phyloP scores from a whole-genome alignment of 2,329 filamentous ascomycete species.

The Neopestalotiopsis rosae region DNA sequence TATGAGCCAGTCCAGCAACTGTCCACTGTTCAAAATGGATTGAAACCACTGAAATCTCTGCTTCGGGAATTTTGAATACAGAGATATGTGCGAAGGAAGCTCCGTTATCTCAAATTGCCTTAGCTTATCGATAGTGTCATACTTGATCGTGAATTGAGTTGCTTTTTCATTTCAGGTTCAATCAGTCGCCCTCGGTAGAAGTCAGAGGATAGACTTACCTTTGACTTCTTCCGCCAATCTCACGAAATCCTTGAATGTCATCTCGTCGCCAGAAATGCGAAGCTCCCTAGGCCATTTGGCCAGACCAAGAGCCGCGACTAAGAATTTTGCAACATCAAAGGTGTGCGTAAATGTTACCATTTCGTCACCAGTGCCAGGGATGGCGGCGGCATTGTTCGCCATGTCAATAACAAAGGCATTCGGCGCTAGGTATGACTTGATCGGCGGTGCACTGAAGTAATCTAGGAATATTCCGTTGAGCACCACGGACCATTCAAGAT shows the following conservation, averaged over 20 bases:
- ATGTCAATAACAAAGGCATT: not conserved
- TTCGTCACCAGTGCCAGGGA: not conserved
- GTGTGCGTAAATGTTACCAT: not conserved
- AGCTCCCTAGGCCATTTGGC: not conserved
- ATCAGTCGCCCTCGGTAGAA: not conserved
- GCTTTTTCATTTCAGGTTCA: not conserved
- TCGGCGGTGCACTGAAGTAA: not conserved
- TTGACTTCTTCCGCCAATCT: not conserved
- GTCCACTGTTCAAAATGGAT: conserved; percentile 3
- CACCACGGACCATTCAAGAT: not conserved
- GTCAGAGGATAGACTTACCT: not conserved
- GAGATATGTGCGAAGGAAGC: not conserved
- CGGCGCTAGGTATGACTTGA: not conserved
- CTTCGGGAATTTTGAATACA: not conserved
- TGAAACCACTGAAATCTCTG: conserved; percentile 4
- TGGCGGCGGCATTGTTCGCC: not conserved
- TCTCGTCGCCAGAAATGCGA: not conserved
- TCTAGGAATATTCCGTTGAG: not conserved
- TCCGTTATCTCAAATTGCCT: not conserved
- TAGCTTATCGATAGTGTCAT: not conserved
- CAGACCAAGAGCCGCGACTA: not conserved
- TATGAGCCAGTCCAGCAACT: not conserved
- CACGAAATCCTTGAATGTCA: not conserved
- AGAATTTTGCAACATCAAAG: not conserved
- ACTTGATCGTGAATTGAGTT: not conserved